Evolutionary conservation across 2,329 filamentous ascomycete species (phyloP).

Genomic region (Gaeumannomyces tritici): DNA sequence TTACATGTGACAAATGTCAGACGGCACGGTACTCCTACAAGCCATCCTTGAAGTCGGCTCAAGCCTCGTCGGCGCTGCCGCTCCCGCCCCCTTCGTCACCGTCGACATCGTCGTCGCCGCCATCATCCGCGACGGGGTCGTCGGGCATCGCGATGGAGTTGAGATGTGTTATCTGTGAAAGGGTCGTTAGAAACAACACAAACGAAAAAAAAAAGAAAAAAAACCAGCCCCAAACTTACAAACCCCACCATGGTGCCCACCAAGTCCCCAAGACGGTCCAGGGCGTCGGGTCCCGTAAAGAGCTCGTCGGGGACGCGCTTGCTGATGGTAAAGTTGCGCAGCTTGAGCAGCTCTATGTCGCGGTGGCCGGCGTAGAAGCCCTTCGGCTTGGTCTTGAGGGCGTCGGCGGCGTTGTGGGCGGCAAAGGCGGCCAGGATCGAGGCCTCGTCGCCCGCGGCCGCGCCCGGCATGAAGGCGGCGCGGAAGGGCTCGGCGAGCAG

Average conservation of each 20-base stretch:
- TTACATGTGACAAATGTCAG: not conserved
- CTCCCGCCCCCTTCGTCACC: conserved; percentile 1
- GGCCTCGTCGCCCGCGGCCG: conserved; percentile 39
- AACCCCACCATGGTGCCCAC: conserved; percentile 66
- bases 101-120: conserved; percentile 1
- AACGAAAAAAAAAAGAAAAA: not conserved
- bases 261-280: conserved; percentile 55
- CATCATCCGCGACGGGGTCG: conserved; percentile 28
- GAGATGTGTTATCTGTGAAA: conserved; percentile 54
- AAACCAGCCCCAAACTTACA: conserved; percentile 51
- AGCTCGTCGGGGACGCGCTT: conserved; percentile 57
- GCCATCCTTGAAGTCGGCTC: not conserved
- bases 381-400: conserved; percentile 81
- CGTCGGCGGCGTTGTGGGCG: conserved; percentile 58
- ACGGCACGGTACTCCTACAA: not conserved
- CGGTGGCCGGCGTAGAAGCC: conserved; percentile 65
- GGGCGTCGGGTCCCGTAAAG: conserved; percentile 50
- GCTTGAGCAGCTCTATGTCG: conserved; percentile 71
- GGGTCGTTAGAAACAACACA: not conserved
- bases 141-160: conserved; percentile 70
- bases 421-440: conserved; percentile 62
- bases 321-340: conserved; percentile 69
- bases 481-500: conserved; percentile 53
- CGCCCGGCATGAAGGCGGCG: conserved; percentile 52
- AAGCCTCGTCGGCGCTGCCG: not conserved